Base-by-base conservation (phyloP, 352 stramenopile species). In the Phytopythium litorale region DNA sequence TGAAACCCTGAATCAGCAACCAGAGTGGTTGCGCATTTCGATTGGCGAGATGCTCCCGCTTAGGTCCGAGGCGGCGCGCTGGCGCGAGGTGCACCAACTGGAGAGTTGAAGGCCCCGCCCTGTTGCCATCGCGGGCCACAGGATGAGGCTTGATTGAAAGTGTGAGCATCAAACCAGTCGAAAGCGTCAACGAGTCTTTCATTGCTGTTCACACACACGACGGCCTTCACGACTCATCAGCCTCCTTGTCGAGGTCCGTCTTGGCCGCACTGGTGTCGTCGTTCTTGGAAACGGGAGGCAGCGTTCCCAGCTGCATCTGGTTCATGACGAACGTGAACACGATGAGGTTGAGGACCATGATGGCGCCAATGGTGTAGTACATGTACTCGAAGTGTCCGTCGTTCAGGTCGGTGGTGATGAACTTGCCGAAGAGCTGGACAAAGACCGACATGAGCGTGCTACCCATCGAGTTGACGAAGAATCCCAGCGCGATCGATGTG, bases 191-290 rank as follows among this genome's bases (percentile, higher is more conserved):
- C 28, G 28, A 32, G 28, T 32, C 28, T 32, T 7, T 32, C 28
- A 32, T 32, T 32, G 28, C 5, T 7, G 28, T 7, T 32, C 7
- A 32, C 28, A 32, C 7, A 4, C 28, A 7, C 8, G 35, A 40
- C 25, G 25, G 25, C 9, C 35, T 16, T 40, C 35, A 40, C 35
- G 35, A 12, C 35, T 40, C 35, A 16, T 15, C 13, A 7, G 8
- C 35, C 35, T 40, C 35, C 35, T 40, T 40, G 35, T 15, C 8
- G 35, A 40, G 35, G 62, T 94, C 83, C 4, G 94, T 96, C 91
- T 30, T 74, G 76, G 2, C 89, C 93, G 64, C 98, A 91, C 64
- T 92, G 80, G 70, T 81, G 25, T 49, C n/a, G 9, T 40, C 35
- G 28, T 32, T 32, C 40, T 45, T 45, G 40, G 7, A 4, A 21